Percentiles rank a stretch among this genome's conserved stretches.
Evolutionary conservation across 2,329 filamentous ascomycete species (phyloP).

Genomic region (Dissoconium aciculare): DNA sequence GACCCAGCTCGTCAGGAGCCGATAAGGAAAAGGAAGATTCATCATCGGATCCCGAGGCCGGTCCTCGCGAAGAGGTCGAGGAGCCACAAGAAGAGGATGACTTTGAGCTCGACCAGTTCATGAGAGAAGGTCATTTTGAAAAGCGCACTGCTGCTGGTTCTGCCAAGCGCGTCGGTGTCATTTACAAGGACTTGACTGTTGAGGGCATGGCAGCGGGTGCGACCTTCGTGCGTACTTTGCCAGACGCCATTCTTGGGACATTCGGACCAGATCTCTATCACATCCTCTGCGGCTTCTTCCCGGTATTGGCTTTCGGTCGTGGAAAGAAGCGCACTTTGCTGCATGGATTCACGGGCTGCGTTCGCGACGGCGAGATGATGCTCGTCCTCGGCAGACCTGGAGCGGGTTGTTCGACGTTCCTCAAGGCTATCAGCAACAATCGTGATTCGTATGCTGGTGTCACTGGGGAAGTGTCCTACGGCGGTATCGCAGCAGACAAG

Average conservation of each 20-base stretch:
- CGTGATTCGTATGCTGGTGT: slow-evolving; percentile 50
- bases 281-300: slow-evolving; percentile 42
- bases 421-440: slow-evolving; percentile 62
- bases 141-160: slow-evolving; percentile 53
- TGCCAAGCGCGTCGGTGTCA: slow-evolving; percentile 61
- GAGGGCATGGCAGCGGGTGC: slow-evolving; percentile 53
- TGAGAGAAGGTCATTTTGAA: slow-evolving; percentile 61
- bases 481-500: slow-evolving; percentile 52
- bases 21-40: slow-evolving; percentile 15
- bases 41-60: slow-evolving; percentile 27
- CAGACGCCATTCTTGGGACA: slow-evolving; percentile 58
- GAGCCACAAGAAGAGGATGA: slow-evolving; percentile 36
- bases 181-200: slow-evolving; percentile 63
- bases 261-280: slow-evolving; percentile 68
- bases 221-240: slow-evolving; percentile 56
- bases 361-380: slow-evolving; percentile 53
- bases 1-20: slow-evolving; percentile 1
- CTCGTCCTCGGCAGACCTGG: slow-evolving; percentile 59
- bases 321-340: slow-evolving; percentile 42
- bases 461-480: slow-evolving; percentile 55
- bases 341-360: slow-evolving; percentile 51
- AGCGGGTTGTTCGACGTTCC: slow-evolving; percentile 59
- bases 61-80: slow-evolving; percentile 30
- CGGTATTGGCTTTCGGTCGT: slow-evolving; percentile 34
- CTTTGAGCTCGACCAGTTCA: slow-evolving; percentile 55